These are phyloP conservation scores for Huiozyma sinensis DNA, from an alignment of 805 yeast species.

Conservation along the genomic window DNA sequence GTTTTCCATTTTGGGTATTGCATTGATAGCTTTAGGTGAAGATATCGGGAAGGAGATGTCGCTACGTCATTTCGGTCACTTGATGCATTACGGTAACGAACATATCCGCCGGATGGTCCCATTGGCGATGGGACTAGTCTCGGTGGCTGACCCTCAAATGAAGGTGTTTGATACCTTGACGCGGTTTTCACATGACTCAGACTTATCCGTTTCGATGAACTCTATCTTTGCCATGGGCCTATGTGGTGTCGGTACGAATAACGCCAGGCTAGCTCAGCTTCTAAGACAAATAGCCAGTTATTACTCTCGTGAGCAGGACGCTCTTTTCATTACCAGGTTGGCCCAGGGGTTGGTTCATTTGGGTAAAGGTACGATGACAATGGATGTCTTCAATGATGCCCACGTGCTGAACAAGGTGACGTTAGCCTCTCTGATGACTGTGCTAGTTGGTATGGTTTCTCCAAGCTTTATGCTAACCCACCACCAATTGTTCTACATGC, in stretches of 20 bases:
- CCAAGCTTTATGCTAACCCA: constrained; percentile 77
- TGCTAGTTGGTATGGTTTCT: constrained; percentile 71
- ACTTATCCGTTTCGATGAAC: constrained; percentile 85
- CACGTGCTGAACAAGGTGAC: constrained; percentile 80
- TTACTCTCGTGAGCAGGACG: constrained; percentile 81
- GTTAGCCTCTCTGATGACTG: constrained; percentile 79
- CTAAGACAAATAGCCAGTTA: constrained; percentile 90
- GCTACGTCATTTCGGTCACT: constrained; percentile 89
- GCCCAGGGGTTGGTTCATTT: constrained; percentile 92
- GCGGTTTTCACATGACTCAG: constrained; percentile 92
- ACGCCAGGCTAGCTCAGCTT: constrained; percentile 93
- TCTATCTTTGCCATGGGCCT: constrained; percentile 96
- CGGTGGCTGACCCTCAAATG: constrained; percentile 91
- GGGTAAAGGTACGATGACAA: constrained; percentile 90
- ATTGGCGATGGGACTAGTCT: constrained; percentile 91
- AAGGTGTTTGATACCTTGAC: constrained; percentile 94
- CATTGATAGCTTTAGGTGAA: constrained; percentile 93
- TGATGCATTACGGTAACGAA: constrained; percentile 95
- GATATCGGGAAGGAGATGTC: constrained; percentile 97
- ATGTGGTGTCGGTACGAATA: constrained; percentile 97
- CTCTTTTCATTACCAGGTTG: constrained; percentile 83
- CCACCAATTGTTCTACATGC: constrained; percentile 74
- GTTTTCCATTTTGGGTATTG: constrained; percentile 89
- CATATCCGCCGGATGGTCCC: constrained; percentile 91
- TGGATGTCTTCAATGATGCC: constrained; percentile 85